A percentile compares a stretch with the other conserved stretches of the same genome.
These are phyloP conservation scores for Anisogramma anomala DNA, from an alignment of 2,329 filamentous ascomycete species.

Conservation along the genomic window DNA sequence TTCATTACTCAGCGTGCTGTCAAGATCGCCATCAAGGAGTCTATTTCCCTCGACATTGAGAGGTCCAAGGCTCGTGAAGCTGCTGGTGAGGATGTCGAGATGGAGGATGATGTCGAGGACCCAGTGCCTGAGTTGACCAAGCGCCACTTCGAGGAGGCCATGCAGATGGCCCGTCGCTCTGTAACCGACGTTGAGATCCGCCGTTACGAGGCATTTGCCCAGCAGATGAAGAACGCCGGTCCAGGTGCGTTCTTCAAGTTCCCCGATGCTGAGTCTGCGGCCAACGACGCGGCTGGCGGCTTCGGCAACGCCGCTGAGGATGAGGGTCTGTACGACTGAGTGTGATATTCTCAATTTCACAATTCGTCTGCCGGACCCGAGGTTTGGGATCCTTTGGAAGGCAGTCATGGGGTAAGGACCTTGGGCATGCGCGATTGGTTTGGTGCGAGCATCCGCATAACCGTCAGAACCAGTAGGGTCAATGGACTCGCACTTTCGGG, in stretches of 20 bases:
- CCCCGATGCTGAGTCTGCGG: constrained; percentile 58
- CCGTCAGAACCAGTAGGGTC: background rate
- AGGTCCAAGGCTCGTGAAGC: constrained; percentile 82
- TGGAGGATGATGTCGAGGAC: constrained; percentile 79
- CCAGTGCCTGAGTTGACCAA: constrained; percentile 92
- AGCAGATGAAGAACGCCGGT: constrained; percentile 97
- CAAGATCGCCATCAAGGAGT: constrained; percentile 98
- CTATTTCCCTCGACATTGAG: constrained; percentile 81
- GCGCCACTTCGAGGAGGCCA: constrained; percentile 96
- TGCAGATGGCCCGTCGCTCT: constrained; percentile 86
- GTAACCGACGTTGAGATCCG: constrained; percentile 96
- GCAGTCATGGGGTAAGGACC: background rate
- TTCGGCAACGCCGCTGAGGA: constrained; percentile 87
- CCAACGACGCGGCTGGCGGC: constrained; percentile 49
- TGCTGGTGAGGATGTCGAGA: constrained; percentile 65
- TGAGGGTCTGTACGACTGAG: constrained; percentile 93
- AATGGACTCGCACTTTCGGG: background rate
- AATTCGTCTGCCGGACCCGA: no score
- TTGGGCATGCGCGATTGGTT: background rate
- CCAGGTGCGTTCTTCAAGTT: constrained; percentile 98
- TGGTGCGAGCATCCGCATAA: constrained; percentile 1
- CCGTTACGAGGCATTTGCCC: constrained; percentile 94
- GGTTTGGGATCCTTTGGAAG: no score
- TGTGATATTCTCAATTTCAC: constrained; percentile 12
- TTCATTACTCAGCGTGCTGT: constrained; percentile 98